A percentile compares a stretch with the other conserved stretches of the same genome.
Evolutionary conservation across 768 basidiomycete genomes (phyloP).

Genomic region (Pleurotus eryngii): DNA sequence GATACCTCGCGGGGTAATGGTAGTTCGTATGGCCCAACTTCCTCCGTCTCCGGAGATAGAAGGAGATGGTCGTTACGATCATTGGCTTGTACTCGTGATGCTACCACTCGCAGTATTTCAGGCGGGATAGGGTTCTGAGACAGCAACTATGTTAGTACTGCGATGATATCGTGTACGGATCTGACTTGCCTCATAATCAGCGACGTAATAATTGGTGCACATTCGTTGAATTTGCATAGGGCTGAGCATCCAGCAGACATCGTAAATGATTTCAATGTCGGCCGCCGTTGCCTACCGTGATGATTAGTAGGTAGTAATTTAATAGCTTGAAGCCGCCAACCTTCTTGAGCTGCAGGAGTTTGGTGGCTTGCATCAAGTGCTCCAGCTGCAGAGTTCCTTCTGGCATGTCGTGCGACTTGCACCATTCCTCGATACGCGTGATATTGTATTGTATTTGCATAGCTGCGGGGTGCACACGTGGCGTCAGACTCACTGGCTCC

Average conservation of each 20-base stretch:
- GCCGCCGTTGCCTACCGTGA: conserved; percentile 73
- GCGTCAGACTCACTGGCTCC: no score
- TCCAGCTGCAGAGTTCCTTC: conserved; percentile 97
- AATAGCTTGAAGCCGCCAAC: conserved; percentile 31
- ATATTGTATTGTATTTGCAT: conserved; percentile 99
- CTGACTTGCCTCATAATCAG: conserved; percentile 87
- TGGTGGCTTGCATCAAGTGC: conserved; percentile 99
- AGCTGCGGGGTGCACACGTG: conserved; percentile 42
- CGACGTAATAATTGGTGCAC: conserved; percentile 98
- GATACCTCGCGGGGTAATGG: conserved; percentile 93
- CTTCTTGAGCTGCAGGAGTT: conserved; percentile 96
- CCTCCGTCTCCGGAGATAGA: conserved; percentile 93
- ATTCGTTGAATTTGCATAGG: conserved; percentile 99
- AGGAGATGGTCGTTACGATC: conserved; percentile 97
- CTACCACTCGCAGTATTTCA: conserved; percentile 95
- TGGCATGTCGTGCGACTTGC: conserved; percentile 99
- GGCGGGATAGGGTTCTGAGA: conserved; percentile 90
- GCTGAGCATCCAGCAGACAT: conserved; percentile 99
- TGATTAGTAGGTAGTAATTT: neutral
- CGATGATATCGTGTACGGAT: neutral
- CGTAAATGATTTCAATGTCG: conserved; percentile 98
- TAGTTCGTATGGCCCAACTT: conserved; percentile 93
- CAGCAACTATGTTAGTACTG: conserved; percentile 5
- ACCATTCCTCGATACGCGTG: conserved; percentile 97
- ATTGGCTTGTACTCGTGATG: conserved; percentile 91